These are phyloP conservation scores for Melocanna baccifera DNA, from an alignment of 176 grass and related monocot genomes.

Conservation along the genomic window DNA sequence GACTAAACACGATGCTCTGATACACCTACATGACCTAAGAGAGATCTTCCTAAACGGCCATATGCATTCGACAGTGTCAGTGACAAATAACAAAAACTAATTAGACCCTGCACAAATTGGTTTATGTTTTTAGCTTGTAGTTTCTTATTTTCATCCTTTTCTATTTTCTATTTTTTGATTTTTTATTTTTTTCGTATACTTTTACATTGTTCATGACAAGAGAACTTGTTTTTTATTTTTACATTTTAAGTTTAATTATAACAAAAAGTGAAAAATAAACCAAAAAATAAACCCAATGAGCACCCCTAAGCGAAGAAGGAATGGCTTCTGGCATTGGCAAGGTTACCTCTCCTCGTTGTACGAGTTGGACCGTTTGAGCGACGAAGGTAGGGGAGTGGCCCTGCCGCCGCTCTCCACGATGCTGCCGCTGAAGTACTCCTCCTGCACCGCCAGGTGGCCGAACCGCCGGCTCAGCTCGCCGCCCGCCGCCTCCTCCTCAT, in stretches of 20 bases:
- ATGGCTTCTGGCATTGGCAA: neutral
- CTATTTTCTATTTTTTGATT: too few species aligned
- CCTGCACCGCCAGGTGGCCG: conserved; percentile 45
- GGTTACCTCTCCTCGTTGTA: conserved; percentile 87
- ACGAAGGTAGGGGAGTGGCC: conserved; percentile 39
- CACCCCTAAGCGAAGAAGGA: neutral
- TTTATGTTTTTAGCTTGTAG: too few species aligned
- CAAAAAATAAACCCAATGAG: too few species aligned
- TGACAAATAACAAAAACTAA: neutral
- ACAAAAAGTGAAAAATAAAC: too few species aligned
- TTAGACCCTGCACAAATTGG: too few species aligned
- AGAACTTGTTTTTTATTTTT: too few species aligned
- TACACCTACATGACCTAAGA: conserved; percentile 4
- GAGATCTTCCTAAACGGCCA: neutral
- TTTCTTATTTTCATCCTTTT: too few species aligned
- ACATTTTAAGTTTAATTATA: too few species aligned
- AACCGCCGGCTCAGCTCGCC: conserved; percentile 46
- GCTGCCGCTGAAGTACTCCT: conserved; percentile 97
- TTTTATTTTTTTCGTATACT: too few species aligned
- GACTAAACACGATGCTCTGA: neutral
- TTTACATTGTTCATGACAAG: too few species aligned
- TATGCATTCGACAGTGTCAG: neutral
- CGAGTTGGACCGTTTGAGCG: conserved; percentile 83
- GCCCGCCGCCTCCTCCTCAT: conserved; percentile 21
- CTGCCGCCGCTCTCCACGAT: conserved; percentile 62